These are phyloP conservation scores for Beauveria asiatica DNA, from an alignment of 2,329 filamentous ascomycete genomes.

Conservation along the genomic window DNA sequence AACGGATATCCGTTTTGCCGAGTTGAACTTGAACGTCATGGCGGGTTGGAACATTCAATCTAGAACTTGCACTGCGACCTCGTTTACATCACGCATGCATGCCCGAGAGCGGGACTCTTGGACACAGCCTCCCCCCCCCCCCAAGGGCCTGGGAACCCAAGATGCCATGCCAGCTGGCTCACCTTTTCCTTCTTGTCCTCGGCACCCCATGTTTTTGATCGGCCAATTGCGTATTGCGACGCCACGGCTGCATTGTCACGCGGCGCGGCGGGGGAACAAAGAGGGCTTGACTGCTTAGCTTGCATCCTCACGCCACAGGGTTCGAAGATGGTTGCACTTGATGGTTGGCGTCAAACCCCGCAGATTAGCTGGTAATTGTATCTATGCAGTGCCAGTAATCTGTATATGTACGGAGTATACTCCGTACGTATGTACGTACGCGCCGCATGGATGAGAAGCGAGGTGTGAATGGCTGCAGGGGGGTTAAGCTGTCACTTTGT, in stretches of 20 bases:
- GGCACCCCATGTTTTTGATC: not conserved
- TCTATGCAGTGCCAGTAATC: not conserved
- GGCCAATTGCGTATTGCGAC: not conserved
- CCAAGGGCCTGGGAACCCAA: not conserved
- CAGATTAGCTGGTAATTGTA: not conserved
- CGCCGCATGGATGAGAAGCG: not conserved
- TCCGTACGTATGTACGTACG: not conserved
- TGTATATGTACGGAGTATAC: too few relatives aligned
- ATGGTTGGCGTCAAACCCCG: not conserved
- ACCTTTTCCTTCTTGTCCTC: not conserved
- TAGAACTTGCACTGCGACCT: not conserved
- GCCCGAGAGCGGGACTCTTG: not conserved
- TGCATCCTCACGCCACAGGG: not conserved
- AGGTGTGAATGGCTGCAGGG: not conserved
- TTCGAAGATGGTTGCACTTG: not conserved
- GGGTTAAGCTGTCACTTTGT: not conserved
- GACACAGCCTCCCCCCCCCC: not conserved
- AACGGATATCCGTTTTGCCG: not conserved
- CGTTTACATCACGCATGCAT: not conserved
- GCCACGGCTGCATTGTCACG: not conserved
- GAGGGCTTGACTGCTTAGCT: not conserved
- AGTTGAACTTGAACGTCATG: not conserved
- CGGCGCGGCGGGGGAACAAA: not conserved
- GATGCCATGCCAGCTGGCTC: not conserved
- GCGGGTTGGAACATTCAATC: not conserved